These are phyloP conservation scores for Xylariaceae sp. DNA, from an alignment of 2,329 filamentous ascomycete species.

Conservation along the genomic window DNA sequence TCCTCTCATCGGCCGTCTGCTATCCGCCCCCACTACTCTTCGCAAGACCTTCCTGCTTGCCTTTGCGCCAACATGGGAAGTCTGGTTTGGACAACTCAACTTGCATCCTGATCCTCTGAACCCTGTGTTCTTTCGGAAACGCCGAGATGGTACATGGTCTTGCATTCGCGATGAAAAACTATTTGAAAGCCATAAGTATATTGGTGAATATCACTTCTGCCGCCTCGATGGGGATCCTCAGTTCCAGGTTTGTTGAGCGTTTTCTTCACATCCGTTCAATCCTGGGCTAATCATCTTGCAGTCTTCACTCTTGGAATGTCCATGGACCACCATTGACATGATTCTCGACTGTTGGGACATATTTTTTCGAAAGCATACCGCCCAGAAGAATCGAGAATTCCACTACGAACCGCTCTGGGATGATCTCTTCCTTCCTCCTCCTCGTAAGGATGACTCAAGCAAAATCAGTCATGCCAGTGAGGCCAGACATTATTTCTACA, in stretches of 20 bases:
- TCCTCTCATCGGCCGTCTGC: constrained; percentile 41
- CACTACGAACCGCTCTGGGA: constrained; percentile 30
- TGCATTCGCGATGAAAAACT: too few relatives aligned
- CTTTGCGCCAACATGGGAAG: constrained; percentile 40
- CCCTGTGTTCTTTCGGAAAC: too few relatives aligned
- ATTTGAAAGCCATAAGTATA: too few relatives aligned
- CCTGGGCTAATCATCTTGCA: too few relatives aligned
- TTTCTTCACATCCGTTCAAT: too few relatives aligned
- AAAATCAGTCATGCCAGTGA: constrained; percentile 16
- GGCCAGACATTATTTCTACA: constrained; percentile 19
- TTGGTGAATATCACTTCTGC: too few relatives aligned
- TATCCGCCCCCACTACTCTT: constrained; percentile 38
- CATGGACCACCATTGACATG: constrained; percentile 43
- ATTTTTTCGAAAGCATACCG: constrained; percentile 42
- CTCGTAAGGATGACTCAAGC: too few relatives aligned
- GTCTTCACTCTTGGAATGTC: constrained; percentile 40
- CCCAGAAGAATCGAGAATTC: constrained; percentile 31
- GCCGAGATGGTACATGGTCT: too few relatives aligned
- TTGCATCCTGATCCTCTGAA: too few relatives aligned
- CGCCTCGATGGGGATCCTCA: constrained; percentile 35
- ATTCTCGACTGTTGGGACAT: constrained; percentile 46
- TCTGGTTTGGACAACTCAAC: constrained; percentile 33
- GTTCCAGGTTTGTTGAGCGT: constrained; percentile 45
- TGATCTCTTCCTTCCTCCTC: constrained; percentile 16
- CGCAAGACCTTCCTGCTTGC: constrained; percentile 33